Percentiles rank a stretch among this genome's conserved stretches.
Evolutionary conservation across 805 yeast species (phyloP).

Genomic region (Pichia californica): DNA sequence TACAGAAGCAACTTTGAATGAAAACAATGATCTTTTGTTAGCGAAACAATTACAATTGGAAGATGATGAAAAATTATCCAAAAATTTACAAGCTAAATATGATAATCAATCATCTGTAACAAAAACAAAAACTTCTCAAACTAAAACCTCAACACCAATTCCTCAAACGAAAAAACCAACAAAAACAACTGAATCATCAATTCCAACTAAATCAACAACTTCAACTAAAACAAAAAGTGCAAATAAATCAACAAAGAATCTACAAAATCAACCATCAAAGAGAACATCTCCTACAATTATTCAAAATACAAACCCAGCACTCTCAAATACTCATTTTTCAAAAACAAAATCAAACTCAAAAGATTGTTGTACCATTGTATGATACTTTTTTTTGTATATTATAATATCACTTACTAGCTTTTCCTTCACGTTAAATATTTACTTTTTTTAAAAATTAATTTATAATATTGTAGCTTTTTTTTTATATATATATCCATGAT

Average conservation of each 20-base stretch:
- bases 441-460: too few relatives aligned
- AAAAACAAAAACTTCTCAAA: too few relatives aligned
- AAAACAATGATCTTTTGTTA: constrained; percentile 18
- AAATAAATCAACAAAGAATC: too few relatives aligned
- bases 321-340: too few relatives aligned
- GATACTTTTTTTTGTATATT: not conserved
- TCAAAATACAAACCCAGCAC: too few relatives aligned
- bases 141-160: too few relatives aligned
- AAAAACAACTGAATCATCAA: too few relatives aligned
- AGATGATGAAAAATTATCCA: constrained; percentile 29
- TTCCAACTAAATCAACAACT: not conserved
- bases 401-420: too few relatives aligned
- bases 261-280: not conserved
- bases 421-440: too few relatives aligned
- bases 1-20: not conserved
- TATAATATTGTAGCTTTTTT: too few relatives aligned
- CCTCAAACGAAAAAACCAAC: not conserved
- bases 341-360: not conserved
- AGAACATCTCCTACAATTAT: not conserved
- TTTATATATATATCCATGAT: too few relatives aligned
- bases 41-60: constrained; percentile 29
- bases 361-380: constrained; percentile 4
- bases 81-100: constrained; percentile 21
- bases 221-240: not conserved
- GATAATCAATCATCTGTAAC: constrained; percentile 1